Evolutionary conservation across 2,329 filamentous ascomycete genomes (phyloP), one percentile per base, ranked within the genome.

Genomic region (Neoascochyta sp.): DNA sequence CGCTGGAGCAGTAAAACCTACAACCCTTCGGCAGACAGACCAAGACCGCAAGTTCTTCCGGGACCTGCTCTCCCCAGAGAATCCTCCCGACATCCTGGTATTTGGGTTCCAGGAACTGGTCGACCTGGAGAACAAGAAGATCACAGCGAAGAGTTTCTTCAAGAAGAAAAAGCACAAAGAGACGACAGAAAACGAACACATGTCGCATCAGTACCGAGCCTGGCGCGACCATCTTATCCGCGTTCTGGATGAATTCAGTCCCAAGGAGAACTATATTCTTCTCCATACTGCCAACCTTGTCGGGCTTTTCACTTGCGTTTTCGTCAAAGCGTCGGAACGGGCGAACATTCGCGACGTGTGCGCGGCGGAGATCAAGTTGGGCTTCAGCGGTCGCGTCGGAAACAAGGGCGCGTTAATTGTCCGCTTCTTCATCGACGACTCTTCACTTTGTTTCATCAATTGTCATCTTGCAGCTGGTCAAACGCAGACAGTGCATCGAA

Each of bases 61-160:
- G 43, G 79, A 90, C 34, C 74, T 94, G 10, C 70, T 98, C 15
- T 76, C 81, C 43, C 77, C 76, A n/a, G 81, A 83, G 40, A 76
- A 82, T 21, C 80, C 83, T 6, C 87, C 92, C 0, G 92, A 96
- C 48, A 88, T 98, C 27, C 67, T 96, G 3, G 78, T 96, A 1
- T 98, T 98, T 69, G 90, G 89, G 1, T 98, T 98, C 62, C 92
- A 98, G 62, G 92, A 98, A 63, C 74, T 98, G n/a, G 92, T 98
- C 4, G 92, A 98, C 55, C 71, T 98, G 6, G 92, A 98, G 61
- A 86, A 98, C 66, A 96, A 96, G 68, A 93, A 89, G 47, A 84
- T 93, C 28, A 96, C 90, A 13, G 92, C 92, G n/a, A 95, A 92
- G 66, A 87, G 86, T 32, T 80, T 96, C 47, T 82, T 96, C 58